These are phyloP conservation scores for Collybia nuda DNA, from an alignment of 768 basidiomycete genomes.

Conservation along the genomic window DNA sequence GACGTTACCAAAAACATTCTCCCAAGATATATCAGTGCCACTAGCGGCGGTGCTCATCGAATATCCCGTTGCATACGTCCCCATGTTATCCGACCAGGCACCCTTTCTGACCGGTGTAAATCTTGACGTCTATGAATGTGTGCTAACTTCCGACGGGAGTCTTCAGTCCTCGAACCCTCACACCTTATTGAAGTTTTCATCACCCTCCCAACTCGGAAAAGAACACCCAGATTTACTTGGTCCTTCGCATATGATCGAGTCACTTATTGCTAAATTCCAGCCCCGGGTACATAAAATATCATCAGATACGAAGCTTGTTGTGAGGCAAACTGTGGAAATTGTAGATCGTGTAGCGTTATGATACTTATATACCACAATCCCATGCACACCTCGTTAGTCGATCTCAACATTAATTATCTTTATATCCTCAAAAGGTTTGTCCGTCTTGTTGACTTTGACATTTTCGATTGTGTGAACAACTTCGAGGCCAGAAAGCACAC, in stretches of 20 bases:
- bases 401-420: constrained; percentile 82
- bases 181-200: constrained; percentile 57
- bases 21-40: constrained; percentile 37
- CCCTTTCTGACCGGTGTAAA: constrained; percentile 44
- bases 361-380: background rate
- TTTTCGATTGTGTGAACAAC: constrained; percentile 92
- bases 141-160: constrained; percentile 16
- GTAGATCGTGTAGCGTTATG: constrained; percentile 50
- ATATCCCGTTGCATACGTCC: constrained; percentile 57
- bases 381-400: constrained; percentile 43
- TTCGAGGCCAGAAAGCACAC: constrained; percentile 84
- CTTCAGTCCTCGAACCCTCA: constrained; percentile 23
- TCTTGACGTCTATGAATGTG: constrained; percentile 52
- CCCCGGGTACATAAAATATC: constrained; percentile 24
- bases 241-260: constrained; percentile 23
- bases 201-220: constrained; percentile 34
- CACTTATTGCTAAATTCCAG: constrained; percentile 32
- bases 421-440: constrained; percentile 93
- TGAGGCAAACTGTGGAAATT: constrained; percentile 34
- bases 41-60: constrained; percentile 61
- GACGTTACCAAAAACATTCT: constrained; percentile 24
- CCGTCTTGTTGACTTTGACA: constrained; percentile 78
- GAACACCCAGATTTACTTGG: constrained; percentile 16
- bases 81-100: constrained; percentile 20
- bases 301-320: constrained; percentile 16